Evolutionary conservation across 2,329 filamentous ascomycete genomes (phyloP).

Genomic region (Verticillium nonalfalfae): DNA sequence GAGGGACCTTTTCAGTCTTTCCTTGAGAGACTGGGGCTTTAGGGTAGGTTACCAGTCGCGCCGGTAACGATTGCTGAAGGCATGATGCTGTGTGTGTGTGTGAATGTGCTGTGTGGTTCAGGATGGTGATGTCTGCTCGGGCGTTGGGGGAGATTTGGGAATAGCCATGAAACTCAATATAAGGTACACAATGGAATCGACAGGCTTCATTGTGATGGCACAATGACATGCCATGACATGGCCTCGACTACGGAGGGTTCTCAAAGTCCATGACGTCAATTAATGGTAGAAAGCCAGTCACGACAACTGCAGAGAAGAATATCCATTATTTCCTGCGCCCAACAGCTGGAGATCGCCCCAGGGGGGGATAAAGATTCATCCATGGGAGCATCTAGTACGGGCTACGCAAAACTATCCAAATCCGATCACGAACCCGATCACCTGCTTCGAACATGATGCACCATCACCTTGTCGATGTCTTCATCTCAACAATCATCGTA

Average conservation of each 20-base stretch:
- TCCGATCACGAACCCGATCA: not conserved
- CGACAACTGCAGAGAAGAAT: not conserved
- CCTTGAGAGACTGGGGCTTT: not conserved
- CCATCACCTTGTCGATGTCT: not conserved
- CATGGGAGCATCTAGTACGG: not conserved
- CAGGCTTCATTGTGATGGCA: not conserved
- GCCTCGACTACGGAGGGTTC: not conserved
- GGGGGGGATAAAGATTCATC: not conserved
- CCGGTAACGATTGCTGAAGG: constrained; percentile 10
- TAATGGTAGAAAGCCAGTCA: not conserved
- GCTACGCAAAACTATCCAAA: not conserved
- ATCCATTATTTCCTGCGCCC: not conserved
- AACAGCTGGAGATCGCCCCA: not conserved
- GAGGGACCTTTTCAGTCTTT: no score
- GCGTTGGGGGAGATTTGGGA: no score
- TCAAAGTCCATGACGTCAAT: not conserved
- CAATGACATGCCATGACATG: not conserved
- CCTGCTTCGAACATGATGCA: not conserved
- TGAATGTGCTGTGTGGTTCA: no score
- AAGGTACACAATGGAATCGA: not conserved
- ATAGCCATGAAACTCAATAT: not conserved
- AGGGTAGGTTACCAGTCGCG: constrained; percentile 4
- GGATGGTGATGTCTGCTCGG: no score
- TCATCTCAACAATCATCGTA: constrained; percentile 4
- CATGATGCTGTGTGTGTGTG: constrained; percentile 1